Evolutionary conservation across 1,139 yeast species (phyloP).

Genomic region (Protomyces inouyei): DNA sequence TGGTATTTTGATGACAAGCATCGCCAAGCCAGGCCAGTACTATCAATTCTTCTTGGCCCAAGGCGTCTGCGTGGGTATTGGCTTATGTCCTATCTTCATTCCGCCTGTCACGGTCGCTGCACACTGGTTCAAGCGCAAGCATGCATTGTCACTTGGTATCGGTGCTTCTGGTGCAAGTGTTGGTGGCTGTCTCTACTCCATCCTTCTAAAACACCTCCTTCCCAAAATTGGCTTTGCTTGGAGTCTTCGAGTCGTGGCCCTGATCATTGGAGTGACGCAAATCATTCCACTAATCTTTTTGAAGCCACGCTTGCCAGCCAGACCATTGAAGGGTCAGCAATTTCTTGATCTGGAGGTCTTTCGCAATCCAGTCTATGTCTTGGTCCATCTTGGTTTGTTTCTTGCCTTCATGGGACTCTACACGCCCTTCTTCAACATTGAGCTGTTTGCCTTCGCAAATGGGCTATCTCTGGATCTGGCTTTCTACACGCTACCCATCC

Average conservation of each 20-base stretch:
- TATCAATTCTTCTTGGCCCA: conserved; percentile 47
- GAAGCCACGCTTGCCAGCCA: conserved; percentile 32
- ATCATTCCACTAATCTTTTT: conserved; percentile 26
- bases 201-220: conserved; percentile 36
- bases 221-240: conserved; percentile 39
- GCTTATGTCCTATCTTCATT: conserved; percentile 30
- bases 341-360: conserved; percentile 34
- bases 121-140: conserved; percentile 30
- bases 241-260: conserved; percentile 39
- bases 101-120: conserved; percentile 29
- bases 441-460: conserved; percentile 36
- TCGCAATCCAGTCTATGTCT: conserved; percentile 37
- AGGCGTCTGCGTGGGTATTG: conserved; percentile 31
- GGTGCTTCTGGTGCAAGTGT: conserved; percentile 32
- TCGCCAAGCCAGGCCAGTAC: conserved; percentile 42
- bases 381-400: conserved; percentile 36
- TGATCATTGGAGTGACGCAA: conserved; percentile 33
- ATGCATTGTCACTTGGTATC: conserved; percentile 31
- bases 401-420: conserved; percentile 40
- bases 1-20: conserved; percentile 53
- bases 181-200: conserved; percentile 40
- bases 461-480: conserved; percentile 31
- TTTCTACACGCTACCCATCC: conserved; percentile 44
- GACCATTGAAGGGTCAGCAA: conserved; percentile 16
- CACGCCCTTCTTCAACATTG: conserved; percentile 40